A percentile compares a stretch with the other conserved stretches of the same genome.
Evolutionary conservation across 2,329 filamentous ascomycete species (phyloP).

Genomic region (Aaosphaeria pasadenensis): DNA sequence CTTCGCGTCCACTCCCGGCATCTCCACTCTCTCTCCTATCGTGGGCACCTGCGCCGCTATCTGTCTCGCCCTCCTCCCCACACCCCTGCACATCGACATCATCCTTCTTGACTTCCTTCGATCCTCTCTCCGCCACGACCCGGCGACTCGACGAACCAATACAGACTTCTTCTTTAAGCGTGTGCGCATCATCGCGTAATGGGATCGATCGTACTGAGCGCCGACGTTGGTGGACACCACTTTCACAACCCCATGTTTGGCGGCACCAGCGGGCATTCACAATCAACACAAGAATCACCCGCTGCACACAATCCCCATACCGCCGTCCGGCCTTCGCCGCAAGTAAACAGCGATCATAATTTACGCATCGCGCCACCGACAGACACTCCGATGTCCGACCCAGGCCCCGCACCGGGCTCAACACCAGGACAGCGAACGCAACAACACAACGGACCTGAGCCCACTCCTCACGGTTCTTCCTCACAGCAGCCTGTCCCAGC

Average conservation of each 20-base stretch:
- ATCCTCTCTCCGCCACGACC: slow-evolving; percentile 6
- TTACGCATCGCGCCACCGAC: slow-evolving; percentile 20
- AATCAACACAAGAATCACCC: slow-evolving; percentile 35
- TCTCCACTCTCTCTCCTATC: not conserved
- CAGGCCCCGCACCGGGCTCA: slow-evolving; percentile 28
- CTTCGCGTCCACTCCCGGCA: not conserved
- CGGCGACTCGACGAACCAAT: not conserved
- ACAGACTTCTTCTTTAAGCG: not conserved
- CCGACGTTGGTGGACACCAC: slow-evolving; percentile 71
- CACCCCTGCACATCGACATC: slow-evolving; percentile 13
- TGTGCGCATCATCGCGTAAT: slow-evolving; percentile 45
- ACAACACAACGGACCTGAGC: slow-evolving; percentile 16
- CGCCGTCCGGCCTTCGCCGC: slow-evolving; percentile 30
- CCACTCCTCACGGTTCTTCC: slow-evolving; percentile 11
- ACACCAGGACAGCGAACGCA: slow-evolving; percentile 26
- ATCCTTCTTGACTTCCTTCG: slow-evolving; percentile 3
- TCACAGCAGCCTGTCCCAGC: slow-evolving; percentile 14
- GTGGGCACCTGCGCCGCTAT: slow-evolving; percentile 1
- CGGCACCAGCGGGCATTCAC: slow-evolving; percentile 42
- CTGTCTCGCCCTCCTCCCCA: slow-evolving; percentile 5
- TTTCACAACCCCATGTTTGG: slow-evolving; percentile 69
- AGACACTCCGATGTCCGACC: slow-evolving; percentile 41
- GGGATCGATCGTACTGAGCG: slow-evolving; percentile 58
- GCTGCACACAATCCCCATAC: slow-evolving; percentile 25
- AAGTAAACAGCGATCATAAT: slow-evolving; percentile 22